Conservation (phyloP, 345 rosid species). For the Eucalyptus globulus region DNA sequence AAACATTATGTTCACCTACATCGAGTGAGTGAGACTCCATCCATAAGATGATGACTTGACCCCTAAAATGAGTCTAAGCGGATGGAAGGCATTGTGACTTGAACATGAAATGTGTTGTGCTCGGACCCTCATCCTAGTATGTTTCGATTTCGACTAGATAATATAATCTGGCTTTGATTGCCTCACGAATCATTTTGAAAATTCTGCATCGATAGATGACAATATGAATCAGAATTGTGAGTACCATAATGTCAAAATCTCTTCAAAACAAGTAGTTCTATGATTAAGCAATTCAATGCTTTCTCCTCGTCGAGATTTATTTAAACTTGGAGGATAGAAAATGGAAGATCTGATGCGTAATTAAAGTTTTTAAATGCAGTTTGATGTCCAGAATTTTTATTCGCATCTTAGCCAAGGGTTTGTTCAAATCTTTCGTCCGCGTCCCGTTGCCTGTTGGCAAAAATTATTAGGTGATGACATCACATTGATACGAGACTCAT, state of each 20-base stretch:
- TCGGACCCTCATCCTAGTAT: background rate
- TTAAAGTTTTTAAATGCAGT: background rate
- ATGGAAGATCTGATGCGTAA: background rate
- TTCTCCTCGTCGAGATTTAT: background rate
- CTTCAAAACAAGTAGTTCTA: background rate
- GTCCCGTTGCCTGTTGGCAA: background rate
- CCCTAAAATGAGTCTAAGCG: background rate
- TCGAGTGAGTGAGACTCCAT: background rate
- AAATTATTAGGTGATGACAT: background rate
- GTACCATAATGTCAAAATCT: background rate
- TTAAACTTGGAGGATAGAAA: background rate
- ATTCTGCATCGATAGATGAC: background rate
- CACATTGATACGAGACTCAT: background rate
- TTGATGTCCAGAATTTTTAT: background rate
- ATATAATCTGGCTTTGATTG: background rate
- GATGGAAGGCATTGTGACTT: background rate
- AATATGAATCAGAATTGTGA: background rate
- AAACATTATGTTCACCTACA: background rate
- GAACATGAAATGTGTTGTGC: background rate
- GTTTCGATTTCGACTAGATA: background rate
- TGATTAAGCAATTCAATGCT: background rate
- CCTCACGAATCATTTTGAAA: background rate
- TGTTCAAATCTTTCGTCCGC: background rate
- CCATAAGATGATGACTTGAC: background rate
- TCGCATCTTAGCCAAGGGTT: background rate